Percentiles rank a stretch among this genome's conserved stretches.
phyloP scores from a whole-genome alignment of 495 filamentous ascomycete genomes.

The Talaromyces adpressus region DNA sequence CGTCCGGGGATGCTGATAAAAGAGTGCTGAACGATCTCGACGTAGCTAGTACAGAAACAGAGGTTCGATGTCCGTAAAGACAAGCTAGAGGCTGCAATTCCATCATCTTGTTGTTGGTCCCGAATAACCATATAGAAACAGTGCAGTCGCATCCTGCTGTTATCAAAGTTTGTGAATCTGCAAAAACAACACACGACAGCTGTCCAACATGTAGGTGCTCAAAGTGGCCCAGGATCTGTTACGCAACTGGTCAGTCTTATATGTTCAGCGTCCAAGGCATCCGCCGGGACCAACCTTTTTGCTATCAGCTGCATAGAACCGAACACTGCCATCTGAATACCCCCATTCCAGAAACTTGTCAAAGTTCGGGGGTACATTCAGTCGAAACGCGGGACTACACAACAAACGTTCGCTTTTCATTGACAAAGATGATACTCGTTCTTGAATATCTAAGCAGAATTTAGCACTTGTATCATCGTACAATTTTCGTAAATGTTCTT shows the following conservation, averaged over 20 bases:
- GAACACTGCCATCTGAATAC: conserved; percentile 84
- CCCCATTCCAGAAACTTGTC: conserved; percentile 97
- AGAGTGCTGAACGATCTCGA: conserved; percentile 83
- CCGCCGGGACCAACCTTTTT: conserved; percentile 43
- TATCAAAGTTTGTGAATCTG: conserved; percentile 82
- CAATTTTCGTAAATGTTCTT: conserved; percentile 13
- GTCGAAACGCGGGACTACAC: conserved; percentile 70
- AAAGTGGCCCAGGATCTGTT: conserved; percentile 64
- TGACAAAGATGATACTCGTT: conserved; percentile 70
- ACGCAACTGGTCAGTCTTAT: too few relatives aligned
- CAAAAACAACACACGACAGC: conserved; percentile 72
- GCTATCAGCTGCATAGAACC: conserved; percentile 78
- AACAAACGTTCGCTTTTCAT: conserved; percentile 84
- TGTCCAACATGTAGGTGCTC: conserved; percentile 91
- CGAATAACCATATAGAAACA: conserved; percentile 70
- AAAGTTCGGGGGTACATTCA: conserved; percentile 80
- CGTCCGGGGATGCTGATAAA: conserved; percentile 72
- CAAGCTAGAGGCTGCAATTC: conserved; percentile 75
- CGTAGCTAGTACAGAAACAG: conserved; percentile 73
- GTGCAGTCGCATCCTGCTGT: conserved; percentile 90
- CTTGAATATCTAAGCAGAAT: conserved; percentile 53
- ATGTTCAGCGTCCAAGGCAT: neutral
- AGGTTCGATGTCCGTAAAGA: conserved; percentile 80
- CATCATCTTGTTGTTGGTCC: conserved; percentile 56
- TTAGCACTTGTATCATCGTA: neutral